These are phyloP conservation scores for Globomyces pollinis-pini DNA, from an alignment of 192 early-diverging fungal species.

Conservation along the genomic window DNA sequence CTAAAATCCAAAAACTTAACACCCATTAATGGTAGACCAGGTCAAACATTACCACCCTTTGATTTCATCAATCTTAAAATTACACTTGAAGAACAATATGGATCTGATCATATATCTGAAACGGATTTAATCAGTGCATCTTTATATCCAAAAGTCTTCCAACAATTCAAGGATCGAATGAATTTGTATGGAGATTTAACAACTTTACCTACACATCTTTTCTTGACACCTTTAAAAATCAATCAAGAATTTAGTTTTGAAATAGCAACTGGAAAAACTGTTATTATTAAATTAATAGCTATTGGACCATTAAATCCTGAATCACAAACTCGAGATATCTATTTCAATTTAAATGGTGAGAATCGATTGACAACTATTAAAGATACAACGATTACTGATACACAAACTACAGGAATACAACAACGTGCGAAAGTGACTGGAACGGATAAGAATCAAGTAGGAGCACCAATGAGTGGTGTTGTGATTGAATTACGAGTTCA, in stretches of 20 bases:
- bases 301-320: slow-evolving; percentile 74
- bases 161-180: slow-evolving; percentile 7
- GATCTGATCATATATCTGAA: slow-evolving; percentile 66
- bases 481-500: slow-evolving; percentile 88
- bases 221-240: slow-evolving; percentile 76
- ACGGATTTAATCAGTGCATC: slow-evolving; percentile 67
- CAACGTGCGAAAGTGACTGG: slow-evolving; percentile 65
- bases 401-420: neutral
- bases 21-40: slow-evolving; percentile 78
- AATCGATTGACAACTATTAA: slow-evolving; percentile 71
- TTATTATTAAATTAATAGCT: slow-evolving; percentile 86
- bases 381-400: neutral
- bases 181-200: slow-evolving; percentile 67
- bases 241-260: slow-evolving; percentile 86
- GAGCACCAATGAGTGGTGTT: slow-evolving; percentile 93
- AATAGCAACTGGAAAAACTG: slow-evolving; percentile 77
- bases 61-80: slow-evolving; percentile 68
- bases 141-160: slow-evolving; percentile 75
- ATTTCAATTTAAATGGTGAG: slow-evolving; percentile 94
- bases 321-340: slow-evolving; percentile 78
- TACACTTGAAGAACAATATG: slow-evolving; percentile 76
- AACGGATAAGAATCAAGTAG: slow-evolving; percentile 69
- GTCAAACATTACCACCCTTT: slow-evolving; percentile 66
- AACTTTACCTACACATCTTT: slow-evolving; percentile 85
- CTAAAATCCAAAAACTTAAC: slow-evolving; percentile 55